Evolutionary conservation across 2,329 filamentous ascomycete species (phyloP).

Genomic region (Talaromyces sp.): DNA sequence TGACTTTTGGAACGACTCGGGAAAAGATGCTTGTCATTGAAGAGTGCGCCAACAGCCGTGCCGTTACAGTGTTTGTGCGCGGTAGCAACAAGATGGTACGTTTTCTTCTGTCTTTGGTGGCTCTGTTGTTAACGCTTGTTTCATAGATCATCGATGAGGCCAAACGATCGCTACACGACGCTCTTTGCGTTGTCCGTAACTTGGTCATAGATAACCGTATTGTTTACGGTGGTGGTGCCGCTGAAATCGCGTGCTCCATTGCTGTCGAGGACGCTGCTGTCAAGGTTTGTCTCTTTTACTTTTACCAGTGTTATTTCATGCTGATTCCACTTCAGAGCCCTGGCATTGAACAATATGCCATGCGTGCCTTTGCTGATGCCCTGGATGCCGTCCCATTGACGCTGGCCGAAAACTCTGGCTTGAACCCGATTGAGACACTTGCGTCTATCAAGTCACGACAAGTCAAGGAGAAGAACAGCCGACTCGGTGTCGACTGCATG

Average conservation of each 20-base stretch:
- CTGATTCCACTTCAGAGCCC: conserved; percentile 55
- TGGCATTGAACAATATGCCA: conserved; percentile 97
- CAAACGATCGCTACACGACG: conserved; percentile 94
- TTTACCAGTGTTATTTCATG: background rate
- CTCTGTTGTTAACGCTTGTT: conserved; percentile 1
- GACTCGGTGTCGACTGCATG: conserved; percentile 97
- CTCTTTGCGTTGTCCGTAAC: conserved; percentile 95
- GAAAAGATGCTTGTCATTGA: conserved; percentile 99
- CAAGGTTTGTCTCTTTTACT: conserved; percentile 47
- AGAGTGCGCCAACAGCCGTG: conserved; percentile 95
- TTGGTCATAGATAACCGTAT: conserved; percentile 93
- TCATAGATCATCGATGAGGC: conserved; percentile 93
- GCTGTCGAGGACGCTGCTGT: conserved; percentile 93
- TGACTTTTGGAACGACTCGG: conserved; percentile 93
- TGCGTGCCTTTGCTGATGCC: conserved; percentile 95
- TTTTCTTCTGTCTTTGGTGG: background rate
- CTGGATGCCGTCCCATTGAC: conserved; percentile 93
- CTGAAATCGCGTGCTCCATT: conserved; percentile 93
- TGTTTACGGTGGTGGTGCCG: conserved; percentile 93
- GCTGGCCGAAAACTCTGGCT: conserved; percentile 91
- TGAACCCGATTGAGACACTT: conserved; percentile 92
- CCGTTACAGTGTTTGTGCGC: conserved; percentile 92
- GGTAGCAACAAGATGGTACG: conserved; percentile 98
- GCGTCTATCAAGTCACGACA: conserved; percentile 95
- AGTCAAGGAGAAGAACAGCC: conserved; percentile 74